Conservation (phyloP, 1,284 basidiomycete species). For the Golubevia pallescens region DNA sequence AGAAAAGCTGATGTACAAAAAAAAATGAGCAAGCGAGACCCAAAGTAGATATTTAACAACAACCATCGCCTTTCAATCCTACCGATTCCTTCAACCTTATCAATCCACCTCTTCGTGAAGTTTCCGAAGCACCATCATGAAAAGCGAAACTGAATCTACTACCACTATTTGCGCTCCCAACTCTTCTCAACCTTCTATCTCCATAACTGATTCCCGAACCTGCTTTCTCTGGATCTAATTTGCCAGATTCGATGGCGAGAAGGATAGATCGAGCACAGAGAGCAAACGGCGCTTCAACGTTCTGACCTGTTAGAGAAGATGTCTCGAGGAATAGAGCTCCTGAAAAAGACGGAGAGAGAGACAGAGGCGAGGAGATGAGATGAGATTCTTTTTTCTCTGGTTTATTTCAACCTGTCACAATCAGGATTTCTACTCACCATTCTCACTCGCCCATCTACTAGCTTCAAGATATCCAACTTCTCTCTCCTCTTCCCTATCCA, state of each 20-base stretch:
- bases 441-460: conserved; percentile 89
- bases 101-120: conserved; percentile 11
- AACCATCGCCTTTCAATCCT: conserved; percentile 24
- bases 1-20: not conserved
- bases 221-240: conserved; percentile 87
- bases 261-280: conserved; percentile 88
- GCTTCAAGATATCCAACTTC: conserved; percentile 95
- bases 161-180: conserved; percentile 70
- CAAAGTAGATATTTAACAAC: conserved; percentile 18
- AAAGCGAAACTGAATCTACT: conserved; percentile 37
- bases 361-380: conserved; percentile 13
- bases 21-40: not conserved
- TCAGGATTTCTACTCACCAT: conserved; percentile 70
- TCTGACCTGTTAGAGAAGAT: conserved; percentile 88
- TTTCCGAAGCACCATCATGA: conserved; percentile 20
- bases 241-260: conserved; percentile 88
- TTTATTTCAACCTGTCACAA: too few species aligned
- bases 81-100: conserved; percentile 30
- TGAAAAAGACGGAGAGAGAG: conserved; percentile 9
- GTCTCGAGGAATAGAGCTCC: conserved; percentile 78
- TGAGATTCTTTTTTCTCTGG: conserved; percentile 9
- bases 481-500: conserved; percentile 87
- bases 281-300: conserved; percentile 90
- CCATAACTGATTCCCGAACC: conserved; percentile 96
- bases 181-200: conserved; percentile 83